Evolutionary conservation across 345 rosid species (phyloP).

Genomic region (Mallotus nudiflorus): DNA sequence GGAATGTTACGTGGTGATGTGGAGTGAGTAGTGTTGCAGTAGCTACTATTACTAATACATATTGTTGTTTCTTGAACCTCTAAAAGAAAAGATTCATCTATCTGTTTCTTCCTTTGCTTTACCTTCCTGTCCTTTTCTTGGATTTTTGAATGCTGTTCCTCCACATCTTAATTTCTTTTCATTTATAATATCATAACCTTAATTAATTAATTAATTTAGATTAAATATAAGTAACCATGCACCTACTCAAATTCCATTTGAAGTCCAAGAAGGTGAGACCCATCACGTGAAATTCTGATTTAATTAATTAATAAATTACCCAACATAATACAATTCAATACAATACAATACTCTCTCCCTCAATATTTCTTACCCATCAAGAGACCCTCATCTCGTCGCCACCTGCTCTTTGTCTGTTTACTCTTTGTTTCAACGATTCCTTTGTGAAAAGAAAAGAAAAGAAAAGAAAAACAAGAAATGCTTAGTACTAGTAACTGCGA

Average conservation of each 20-base stretch:
- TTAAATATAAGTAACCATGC: too few relatives aligned
- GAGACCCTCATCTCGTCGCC: conserved; percentile 51
- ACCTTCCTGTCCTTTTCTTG: conserved; percentile 42
- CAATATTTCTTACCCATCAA: conserved; percentile 33
- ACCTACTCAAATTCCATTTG: conserved; percentile 12
- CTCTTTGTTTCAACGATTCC: conserved; percentile 65
- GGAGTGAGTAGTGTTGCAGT: conserved; percentile 36
- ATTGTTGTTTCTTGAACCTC: conserved; percentile 53
- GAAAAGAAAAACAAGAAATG: conserved; percentile 39
- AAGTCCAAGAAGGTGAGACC: background rate
- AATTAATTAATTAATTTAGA: too few relatives aligned
- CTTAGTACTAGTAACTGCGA: conserved; percentile 58
- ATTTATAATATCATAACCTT: too few relatives aligned
- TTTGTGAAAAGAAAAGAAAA: conserved; percentile 16
- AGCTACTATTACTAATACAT: conserved; percentile 7
- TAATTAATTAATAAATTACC: too few relatives aligned
- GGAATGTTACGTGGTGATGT: conserved; percentile 64
- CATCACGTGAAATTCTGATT: conserved; percentile 47
- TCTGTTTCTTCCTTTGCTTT: conserved; percentile 46
- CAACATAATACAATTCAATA: too few relatives aligned
- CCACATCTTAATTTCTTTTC: conserved; percentile 24
- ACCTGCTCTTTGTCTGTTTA: conserved; percentile 70
- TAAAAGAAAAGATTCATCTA: conserved; percentile 66
- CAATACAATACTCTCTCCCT: conserved; percentile 8
- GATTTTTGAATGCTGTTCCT: conserved; percentile 41